phyloP scores from a whole-genome alignment of 1,139 yeast genomes.

The Sporopachydermia cereana region DNA sequence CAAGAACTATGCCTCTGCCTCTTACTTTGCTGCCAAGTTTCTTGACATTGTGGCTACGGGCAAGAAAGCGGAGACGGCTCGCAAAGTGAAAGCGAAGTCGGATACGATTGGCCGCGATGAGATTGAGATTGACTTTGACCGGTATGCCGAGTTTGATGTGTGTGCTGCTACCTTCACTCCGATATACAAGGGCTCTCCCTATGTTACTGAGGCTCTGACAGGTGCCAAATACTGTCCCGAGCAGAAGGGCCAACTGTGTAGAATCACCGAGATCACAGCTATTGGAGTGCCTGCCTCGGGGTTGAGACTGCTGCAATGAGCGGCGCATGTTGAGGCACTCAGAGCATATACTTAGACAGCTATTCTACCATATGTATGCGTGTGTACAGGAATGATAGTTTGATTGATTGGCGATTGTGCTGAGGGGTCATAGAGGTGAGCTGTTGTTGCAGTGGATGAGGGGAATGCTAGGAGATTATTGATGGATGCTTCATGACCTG shows the following conservation, averaged over 20 bases:
- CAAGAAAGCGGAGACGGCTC: slow-evolving; percentile 81
- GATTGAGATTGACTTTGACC: slow-evolving; percentile 84
- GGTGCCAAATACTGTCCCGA: slow-evolving; percentile 78
- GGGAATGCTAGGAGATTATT: no score
- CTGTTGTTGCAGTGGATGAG: no score
- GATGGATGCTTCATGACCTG: no score
- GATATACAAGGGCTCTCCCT: slow-evolving; percentile 64
- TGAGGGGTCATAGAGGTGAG: no score
- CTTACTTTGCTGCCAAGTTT: slow-evolving; percentile 80
- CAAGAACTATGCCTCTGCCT: slow-evolving; percentile 81
- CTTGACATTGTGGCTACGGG: slow-evolving; percentile 58
- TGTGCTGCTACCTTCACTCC: slow-evolving; percentile 87
- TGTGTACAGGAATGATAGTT: no score
- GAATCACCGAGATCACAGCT: slow-evolving; percentile 61
- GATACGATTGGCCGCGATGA: slow-evolving; percentile 78
- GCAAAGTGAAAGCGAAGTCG: slow-evolving; percentile 66
- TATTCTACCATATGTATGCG: no score
- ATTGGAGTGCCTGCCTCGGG: slow-evolving; percentile 98
- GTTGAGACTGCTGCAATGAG: slow-evolving; percentile 36
- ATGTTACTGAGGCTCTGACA: slow-evolving; percentile 72
- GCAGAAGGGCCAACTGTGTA: slow-evolving; percentile 70
- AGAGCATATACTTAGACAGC: no score
- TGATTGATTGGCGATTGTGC: no score
- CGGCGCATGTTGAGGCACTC: no score
- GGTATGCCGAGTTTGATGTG: slow-evolving; percentile 79